These are phyloP conservation scores for Candida dendrica DNA, from an alignment of 805 yeast species.

Conservation along the genomic window DNA sequence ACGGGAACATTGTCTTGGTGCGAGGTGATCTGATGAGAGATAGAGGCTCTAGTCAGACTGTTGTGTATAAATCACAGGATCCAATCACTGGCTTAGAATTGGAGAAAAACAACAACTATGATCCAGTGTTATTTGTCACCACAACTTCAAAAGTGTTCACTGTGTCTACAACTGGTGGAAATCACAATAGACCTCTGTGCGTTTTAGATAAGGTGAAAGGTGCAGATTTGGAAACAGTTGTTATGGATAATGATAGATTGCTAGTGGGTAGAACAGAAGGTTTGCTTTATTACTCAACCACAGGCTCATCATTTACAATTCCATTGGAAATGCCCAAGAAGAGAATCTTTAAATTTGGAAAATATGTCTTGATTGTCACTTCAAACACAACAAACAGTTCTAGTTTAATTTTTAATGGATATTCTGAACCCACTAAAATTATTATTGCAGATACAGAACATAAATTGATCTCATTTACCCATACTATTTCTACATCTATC, in stretches of 20 bases:
- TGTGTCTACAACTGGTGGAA: constrained; percentile 71
- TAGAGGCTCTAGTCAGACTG: constrained; percentile 81
- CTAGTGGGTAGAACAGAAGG: constrained; percentile 62
- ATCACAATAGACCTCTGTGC: constrained; percentile 54
- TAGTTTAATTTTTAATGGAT: constrained; percentile 23
- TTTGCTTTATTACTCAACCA: constrained; percentile 52
- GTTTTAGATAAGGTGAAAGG: constrained; percentile 40
- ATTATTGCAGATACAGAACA: constrained; percentile 63
- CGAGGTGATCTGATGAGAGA: constrained; percentile 87
- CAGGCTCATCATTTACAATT: constrained; percentile 46
- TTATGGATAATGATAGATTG: constrained; percentile 37
- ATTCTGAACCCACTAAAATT: constrained; percentile 43
- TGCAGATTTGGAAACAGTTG: constrained; percentile 37
- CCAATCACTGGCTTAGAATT: constrained; percentile 78
- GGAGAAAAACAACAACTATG: constrained; percentile 31
- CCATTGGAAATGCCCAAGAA: constrained; percentile 52
- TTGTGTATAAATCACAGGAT: constrained; percentile 61
- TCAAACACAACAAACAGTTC: constrained; percentile 32
- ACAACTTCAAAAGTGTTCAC: constrained; percentile 69
- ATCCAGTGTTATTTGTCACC: constrained; percentile 55
- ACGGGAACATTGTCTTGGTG: constrained; percentile 74
- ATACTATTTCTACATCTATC: constrained; percentile 61
- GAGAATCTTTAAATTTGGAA: constrained; percentile 39
- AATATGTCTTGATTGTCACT: constrained; percentile 55
- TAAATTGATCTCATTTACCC: constrained; percentile 62